A percentile compares a stretch with the other conserved stretches of the same genome.
Conservation (phyloP, 768 basidiomycete species). For the Phaeotremella fagi region DNA sequence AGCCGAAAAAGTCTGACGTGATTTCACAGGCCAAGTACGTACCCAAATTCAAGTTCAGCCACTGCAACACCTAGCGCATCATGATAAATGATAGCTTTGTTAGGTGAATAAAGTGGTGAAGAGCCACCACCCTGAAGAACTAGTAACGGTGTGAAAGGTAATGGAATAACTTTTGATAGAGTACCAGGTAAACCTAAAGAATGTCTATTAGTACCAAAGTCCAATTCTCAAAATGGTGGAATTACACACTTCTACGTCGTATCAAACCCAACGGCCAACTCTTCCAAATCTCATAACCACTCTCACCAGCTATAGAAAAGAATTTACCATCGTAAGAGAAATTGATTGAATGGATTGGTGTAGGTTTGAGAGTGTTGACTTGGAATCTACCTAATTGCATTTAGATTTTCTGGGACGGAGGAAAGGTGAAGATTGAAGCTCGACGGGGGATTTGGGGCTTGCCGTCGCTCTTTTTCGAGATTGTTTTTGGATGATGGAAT, state of each 20-base stretch:
- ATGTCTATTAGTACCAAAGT: no score
- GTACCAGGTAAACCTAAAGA: conserved; percentile 43
- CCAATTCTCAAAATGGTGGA: no score
- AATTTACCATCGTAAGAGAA: conserved; percentile 37
- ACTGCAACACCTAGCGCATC: conserved; percentile 34
- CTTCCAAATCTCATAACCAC: conserved; percentile 44
- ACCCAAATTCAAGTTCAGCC: conserved; percentile 44
- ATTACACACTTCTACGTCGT: conserved; percentile 29
- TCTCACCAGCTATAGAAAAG: conserved; percentile 41
- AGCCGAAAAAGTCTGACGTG: background rate
- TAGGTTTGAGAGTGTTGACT: conserved; percentile 41
- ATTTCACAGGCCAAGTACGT: background rate
- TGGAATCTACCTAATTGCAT: conserved; percentile 46
- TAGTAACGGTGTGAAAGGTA: conserved; percentile 42
- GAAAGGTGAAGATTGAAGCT: no score
- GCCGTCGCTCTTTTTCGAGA: no score
- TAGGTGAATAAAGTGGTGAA: conserved; percentile 47
- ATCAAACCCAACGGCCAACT: conserved; percentile 33
- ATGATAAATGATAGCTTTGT: conserved; percentile 48
- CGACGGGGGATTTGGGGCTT: no score
- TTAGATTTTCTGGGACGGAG: no score
- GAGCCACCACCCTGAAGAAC: conserved; percentile 47
- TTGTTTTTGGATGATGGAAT: no score
- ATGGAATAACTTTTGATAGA: conserved; percentile 26
- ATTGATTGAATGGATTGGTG: conserved; percentile 34